Evolutionary conservation across 23 red algal species (phyloP), one percentile per base, ranked within the genome.

Genomic region (Gracilaria domingensis): DNA sequence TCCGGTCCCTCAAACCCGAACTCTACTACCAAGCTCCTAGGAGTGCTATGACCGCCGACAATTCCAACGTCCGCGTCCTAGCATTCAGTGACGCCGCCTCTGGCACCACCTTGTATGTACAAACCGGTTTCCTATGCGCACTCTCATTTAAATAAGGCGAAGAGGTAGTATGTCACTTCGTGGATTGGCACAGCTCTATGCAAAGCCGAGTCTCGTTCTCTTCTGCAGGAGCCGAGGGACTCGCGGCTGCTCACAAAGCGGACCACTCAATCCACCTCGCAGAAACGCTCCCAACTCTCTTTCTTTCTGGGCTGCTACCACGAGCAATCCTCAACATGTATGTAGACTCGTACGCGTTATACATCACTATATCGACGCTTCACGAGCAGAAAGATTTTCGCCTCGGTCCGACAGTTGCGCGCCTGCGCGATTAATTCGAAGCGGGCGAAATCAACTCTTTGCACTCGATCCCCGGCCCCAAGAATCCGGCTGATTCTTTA

Each of bases 301-400:
- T 61, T 2, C 40, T 58, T 25, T 7, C 7, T 69, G 1, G 6
- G 8, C 1, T 17, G 5, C 7, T 8, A 69, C 16, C 8, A 12
- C 2, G 0, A 13, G 17, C 4, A 18, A 13, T 2, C 7, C 30
- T 8, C 26, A 5, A 36, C 16, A 7, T 36, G 33, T 18, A 12
- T 69, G 64, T 37, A 37, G 30, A 32, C 64, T 36, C 9, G 21
- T 26, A 25, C 29, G 77, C 20, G 3, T 28, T 81, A 20, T 36
- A 55, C 8, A 55, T 4, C 34, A 81, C 77, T 1, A 56, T 81
- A 5, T 58, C 77, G 1, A 81, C 77, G 14, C 7, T 58, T 3
- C 77, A 81, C 33, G 45, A 81, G 23, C 49, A 58, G 29, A 26
- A 53, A 58, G 11, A 29, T 57, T 60, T 58, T 81, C 50, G 77